A percentile compares a stretch with the other conserved stretches of the same genome.
phyloP scores from a whole-genome alignment of 257 asterid species.

The Apocynum venetum region DNA sequence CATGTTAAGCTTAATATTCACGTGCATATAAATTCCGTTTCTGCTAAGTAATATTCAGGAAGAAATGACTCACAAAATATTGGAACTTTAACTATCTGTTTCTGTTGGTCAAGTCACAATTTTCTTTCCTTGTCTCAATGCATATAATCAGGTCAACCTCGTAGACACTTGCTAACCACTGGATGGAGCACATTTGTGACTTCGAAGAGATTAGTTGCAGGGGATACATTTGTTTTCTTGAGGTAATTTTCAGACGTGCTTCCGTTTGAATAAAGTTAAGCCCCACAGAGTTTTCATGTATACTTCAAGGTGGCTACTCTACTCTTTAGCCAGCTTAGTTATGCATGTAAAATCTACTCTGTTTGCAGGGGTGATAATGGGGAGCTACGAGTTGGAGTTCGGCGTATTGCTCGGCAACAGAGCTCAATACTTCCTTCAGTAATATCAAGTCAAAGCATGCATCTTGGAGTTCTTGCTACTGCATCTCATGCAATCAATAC shows the following conservation, averaged over 20 bases:
- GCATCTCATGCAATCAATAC: slow-evolving; percentile 77
- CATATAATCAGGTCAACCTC: slow-evolving; percentile 64
- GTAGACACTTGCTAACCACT: slow-evolving; percentile 74
- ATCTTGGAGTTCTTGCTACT: slow-evolving; percentile 84
- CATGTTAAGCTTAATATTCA: background rate
- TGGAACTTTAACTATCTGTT: background rate
- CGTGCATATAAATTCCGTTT: background rate
- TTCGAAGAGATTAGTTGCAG: slow-evolving; percentile 69
- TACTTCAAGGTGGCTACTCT: background rate
- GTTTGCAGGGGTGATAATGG: slow-evolving; percentile 55
- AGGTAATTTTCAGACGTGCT: slow-evolving; percentile 38
- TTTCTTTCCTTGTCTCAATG: background rate
- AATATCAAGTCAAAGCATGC: slow-evolving; percentile 90
- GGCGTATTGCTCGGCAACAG: slow-evolving; percentile 63
- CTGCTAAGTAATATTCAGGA: background rate
- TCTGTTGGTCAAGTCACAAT: background rate
- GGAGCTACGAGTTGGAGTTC: slow-evolving; percentile 72
- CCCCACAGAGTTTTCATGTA: background rate
- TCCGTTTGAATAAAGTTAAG: background rate
- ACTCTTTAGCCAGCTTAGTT: background rate
- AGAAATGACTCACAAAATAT: background rate
- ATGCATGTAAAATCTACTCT: background rate
- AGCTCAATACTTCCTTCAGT: slow-evolving; percentile 67
- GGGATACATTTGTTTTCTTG: slow-evolving; percentile 68
- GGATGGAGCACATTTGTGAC: slow-evolving; percentile 88